These are phyloP conservation scores for Cynara cardunculus DNA, from an alignment of 129 eudicot genomes.

Conservation along the genomic window DNA sequence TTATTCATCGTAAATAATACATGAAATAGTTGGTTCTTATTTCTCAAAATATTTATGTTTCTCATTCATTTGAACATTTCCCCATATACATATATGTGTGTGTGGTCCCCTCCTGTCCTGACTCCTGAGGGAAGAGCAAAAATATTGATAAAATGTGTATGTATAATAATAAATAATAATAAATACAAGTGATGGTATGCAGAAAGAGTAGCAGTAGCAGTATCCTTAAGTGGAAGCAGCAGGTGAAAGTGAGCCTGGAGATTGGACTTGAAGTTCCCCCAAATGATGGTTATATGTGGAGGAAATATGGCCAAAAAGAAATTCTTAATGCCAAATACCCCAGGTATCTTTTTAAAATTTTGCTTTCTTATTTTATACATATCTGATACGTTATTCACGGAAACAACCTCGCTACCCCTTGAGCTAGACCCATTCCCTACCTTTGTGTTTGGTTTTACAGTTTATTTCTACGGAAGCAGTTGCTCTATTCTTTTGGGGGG, in stretches of 20 bases:
- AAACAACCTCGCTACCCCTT: no score
- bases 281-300: slow-evolving; percentile 66
- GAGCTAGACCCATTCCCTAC: no score
- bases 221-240: slow-evolving; percentile 22
- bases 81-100: neutral
- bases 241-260: slow-evolving; percentile 34
- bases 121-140: neutral
- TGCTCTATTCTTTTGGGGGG: no score
- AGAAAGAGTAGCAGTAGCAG: slow-evolving; percentile 22
- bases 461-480: no score
- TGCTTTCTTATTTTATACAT: neutral
- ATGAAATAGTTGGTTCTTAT: neutral
- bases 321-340: slow-evolving; percentile 60
- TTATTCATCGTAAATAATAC: no score
- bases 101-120: neutral
- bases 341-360: slow-evolving; percentile 35
- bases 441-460: no score
- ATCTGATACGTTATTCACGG: neutral
- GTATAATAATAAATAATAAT: neutral
- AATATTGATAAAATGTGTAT: neutral
- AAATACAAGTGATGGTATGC: slow-evolving; percentile 7
- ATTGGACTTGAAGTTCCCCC: slow-evolving; percentile 41
- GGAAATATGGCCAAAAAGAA: slow-evolving; percentile 71
- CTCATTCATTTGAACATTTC: neutral
- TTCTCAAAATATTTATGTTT: neutral